These are phyloP conservation scores for Pseudomonodictys pantanalensis DNA, from an alignment of 495 filamentous ascomycete genomes.

Conservation along the genomic window DNA sequence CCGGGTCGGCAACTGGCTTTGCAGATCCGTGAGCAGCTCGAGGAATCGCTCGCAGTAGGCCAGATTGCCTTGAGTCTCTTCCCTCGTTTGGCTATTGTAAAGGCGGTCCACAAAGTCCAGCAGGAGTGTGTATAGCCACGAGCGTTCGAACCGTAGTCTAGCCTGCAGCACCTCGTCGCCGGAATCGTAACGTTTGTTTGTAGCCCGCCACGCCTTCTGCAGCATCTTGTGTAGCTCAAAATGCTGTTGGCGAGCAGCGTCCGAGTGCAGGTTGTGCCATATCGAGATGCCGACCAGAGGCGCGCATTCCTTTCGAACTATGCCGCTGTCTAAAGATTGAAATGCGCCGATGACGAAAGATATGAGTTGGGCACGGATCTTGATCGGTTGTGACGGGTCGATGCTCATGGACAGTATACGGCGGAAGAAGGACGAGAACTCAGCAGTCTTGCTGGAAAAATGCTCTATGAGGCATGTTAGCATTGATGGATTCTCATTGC, in stretches of 20 bases:
- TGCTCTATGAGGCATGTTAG: conserved; percentile 51
- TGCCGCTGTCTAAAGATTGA: conserved; percentile 83
- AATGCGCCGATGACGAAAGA: conserved; percentile 88
- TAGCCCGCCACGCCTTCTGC: conserved; percentile 87
- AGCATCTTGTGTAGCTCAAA: conserved; percentile 67
- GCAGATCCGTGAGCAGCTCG: conserved; percentile 84
- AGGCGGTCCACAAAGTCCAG: conserved; percentile 77
- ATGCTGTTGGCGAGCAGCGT: conserved; percentile 61
- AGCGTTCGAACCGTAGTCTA: conserved; percentile 83
- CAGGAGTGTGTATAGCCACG: conserved; percentile 86
- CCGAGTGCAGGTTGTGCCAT: conserved; percentile 86
- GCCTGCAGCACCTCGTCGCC: conserved; percentile 77
- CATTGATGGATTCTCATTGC: neutral
- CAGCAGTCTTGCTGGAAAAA: conserved; percentile 71
- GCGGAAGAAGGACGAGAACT: conserved; percentile 88
- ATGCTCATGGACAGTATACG: conserved; percentile 86
- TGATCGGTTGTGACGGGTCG: conserved; percentile 67
- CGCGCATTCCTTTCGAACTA: conserved; percentile 93
- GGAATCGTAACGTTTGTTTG: conserved; percentile 79
- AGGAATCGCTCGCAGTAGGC: conserved; percentile 90
- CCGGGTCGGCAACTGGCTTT: conserved; percentile 90
- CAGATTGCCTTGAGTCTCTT: conserved; percentile 54
- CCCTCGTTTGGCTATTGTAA: conserved; percentile 53
- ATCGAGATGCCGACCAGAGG: conserved; percentile 91
- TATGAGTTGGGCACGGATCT: conserved; percentile 73